Evolutionary conservation across 768 basidiomycete species (phyloP).

Genomic region (Kwoniella mangroviensis): DNA sequence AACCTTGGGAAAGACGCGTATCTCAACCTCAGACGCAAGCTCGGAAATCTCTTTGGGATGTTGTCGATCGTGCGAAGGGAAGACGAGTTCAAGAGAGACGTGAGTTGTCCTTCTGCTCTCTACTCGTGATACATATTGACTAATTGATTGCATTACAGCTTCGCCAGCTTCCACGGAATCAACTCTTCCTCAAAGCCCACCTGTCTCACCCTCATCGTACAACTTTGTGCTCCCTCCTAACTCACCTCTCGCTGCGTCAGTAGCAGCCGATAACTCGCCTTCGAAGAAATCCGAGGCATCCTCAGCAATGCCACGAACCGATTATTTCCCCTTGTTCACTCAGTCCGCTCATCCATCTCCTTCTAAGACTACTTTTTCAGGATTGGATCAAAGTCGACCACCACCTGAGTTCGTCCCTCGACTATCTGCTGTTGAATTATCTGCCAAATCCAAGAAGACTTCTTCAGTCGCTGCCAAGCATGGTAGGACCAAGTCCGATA

Average conservation of each 20-base stretch:
- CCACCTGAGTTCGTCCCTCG: constrained; percentile 50
- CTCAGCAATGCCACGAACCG: constrained; percentile 7
- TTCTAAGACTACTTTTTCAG: constrained; percentile 41
- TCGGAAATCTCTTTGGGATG: constrained; percentile 38
- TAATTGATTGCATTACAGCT: not conserved
- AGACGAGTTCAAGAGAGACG: constrained; percentile 24
- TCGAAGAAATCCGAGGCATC: not conserved
- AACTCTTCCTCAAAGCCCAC: constrained; percentile 34
- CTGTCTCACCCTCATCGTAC: constrained; percentile 40
- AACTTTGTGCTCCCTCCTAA: constrained; percentile 47
- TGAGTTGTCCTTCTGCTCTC: constrained; percentile 15
- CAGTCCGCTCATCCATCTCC: constrained; percentile 50
- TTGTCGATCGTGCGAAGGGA: constrained; percentile 39
- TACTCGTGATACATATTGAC: constrained; percentile 5
- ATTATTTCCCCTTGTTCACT: constrained; percentile 33
- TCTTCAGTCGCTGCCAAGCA: constrained; percentile 27
- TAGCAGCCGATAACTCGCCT: constrained; percentile 27
- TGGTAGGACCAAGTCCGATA: constrained; percentile 32
- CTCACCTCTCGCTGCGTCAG: constrained; percentile 42
- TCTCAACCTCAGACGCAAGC: constrained; percentile 1
- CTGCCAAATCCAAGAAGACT: constrained; percentile 17
- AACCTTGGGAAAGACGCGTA: constrained; percentile 3
- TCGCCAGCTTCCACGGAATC: constrained; percentile 22
- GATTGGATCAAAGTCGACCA: constrained; percentile 42
- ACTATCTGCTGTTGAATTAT: constrained; percentile 43